phyloP scores from a whole-genome alignment of 2,329 filamentous ascomycete genomes.

The Claviceps pusilla region DNA sequence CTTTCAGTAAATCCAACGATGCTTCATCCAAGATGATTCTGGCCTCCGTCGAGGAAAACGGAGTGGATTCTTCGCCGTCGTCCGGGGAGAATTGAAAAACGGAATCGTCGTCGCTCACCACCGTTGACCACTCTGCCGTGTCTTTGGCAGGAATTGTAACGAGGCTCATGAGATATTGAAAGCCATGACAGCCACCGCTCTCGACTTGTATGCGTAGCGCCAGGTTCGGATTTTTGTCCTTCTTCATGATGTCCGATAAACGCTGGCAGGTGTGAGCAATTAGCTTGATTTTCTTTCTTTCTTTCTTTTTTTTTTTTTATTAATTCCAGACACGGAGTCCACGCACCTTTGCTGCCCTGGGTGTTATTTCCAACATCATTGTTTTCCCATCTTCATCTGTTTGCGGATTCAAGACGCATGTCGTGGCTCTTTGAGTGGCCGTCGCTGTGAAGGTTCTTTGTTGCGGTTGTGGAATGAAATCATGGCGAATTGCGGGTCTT shows the following conservation, averaged over 20 bases:
- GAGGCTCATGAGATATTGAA: conserved; percentile 90
- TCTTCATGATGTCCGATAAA: conserved; percentile 59
- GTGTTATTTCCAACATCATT: conserved; percentile 70
- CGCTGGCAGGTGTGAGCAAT: conserved; percentile 31
- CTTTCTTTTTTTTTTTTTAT: no score
- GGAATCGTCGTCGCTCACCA: conserved; percentile 61
- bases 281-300: not conserved
- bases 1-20: conserved; percentile 75
- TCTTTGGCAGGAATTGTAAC: conserved; percentile 40
- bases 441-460: conserved; percentile 24
- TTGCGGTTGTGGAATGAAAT: not conserved
- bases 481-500: not conserved
- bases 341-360: conserved; percentile 60
- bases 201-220: conserved; percentile 87
- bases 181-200: conserved; percentile 90
- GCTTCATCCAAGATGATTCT: conserved; percentile 81
- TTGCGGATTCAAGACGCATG: conserved; percentile 53
- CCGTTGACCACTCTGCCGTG: conserved; percentile 18
- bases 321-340: not conserved
- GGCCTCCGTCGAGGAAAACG: conserved; percentile 27
- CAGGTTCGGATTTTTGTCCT: conserved; percentile 60
- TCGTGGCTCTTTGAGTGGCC: conserved; percentile 24
- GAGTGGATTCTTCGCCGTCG: conserved; percentile 24
- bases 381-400: conserved; percentile 71
- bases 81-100: conserved; percentile 59